Conservation (phyloP, 1,284 basidiomycete species). For the Tilletia horrida region DNA sequence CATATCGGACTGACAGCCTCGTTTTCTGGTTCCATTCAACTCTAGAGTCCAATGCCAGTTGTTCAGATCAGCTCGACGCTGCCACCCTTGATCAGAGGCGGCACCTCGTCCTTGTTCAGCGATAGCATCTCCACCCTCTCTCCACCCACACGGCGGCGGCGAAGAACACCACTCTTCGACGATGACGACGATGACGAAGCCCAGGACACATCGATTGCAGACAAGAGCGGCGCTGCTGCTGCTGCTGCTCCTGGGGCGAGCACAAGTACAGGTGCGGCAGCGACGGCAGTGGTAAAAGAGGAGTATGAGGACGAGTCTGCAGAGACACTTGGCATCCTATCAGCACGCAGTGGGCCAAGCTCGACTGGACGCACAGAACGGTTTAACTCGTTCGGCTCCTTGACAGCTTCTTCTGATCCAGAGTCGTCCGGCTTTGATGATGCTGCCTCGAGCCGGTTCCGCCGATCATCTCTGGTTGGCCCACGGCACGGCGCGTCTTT, state of each 20-base stretch:
- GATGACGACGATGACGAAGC: conserved; percentile 11
- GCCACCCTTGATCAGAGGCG: conserved; percentile 6
- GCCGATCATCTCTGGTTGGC: not conserved
- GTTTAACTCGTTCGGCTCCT: not conserved
- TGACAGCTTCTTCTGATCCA: not conserved
- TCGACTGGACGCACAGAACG: not conserved
- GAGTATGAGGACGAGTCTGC: not conserved
- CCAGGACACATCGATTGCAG: not conserved
- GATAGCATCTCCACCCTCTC: not conserved
- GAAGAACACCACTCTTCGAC: conserved; percentile 4
- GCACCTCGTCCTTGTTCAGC: conserved; percentile 4
- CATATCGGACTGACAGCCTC: no score
- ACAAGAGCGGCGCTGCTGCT: no score
- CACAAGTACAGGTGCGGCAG: no score
- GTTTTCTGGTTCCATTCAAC: no score
- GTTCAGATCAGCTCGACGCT: conserved; percentile 15
- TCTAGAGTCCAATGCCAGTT: not conserved
- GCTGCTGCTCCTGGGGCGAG: no score
- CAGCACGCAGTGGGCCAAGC: no score
- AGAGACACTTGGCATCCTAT: no score
- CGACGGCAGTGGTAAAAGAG: not conserved
- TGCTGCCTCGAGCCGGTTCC: not conserved
- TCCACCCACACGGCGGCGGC: not conserved
- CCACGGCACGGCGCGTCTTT: not conserved
- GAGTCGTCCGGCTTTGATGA: not conserved